Percentiles rank a stretch among this genome's conserved stretches.
Evolutionary conservation across 148 eudicot genomes (phyloP).

Genomic region (Diospyros kaki): DNA sequence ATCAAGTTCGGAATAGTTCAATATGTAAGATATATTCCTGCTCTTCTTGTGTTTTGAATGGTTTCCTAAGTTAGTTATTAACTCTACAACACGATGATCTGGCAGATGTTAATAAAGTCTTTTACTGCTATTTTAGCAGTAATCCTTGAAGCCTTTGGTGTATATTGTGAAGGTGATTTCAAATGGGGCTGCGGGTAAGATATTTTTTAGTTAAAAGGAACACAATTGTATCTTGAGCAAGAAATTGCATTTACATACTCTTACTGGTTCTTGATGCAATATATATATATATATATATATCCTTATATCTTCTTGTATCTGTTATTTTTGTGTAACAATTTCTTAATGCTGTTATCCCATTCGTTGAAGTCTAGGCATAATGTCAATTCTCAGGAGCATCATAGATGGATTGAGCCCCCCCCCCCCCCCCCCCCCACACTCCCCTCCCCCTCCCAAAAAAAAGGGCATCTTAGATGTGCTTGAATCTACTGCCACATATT

Average conservation of each 20-base stretch:
- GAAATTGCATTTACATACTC: not conserved
- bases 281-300: too few relatives aligned
- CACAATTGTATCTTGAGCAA: not conserved
- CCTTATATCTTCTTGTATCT: too few relatives aligned
- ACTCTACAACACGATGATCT: conserved; percentile 8
- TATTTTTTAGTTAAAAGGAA: not conserved
- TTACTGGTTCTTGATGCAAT: too few relatives aligned
- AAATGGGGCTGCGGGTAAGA: conserved; percentile 86
- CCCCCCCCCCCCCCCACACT: too few relatives aligned
- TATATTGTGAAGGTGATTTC: conserved; percentile 98
- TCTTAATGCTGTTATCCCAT: too few relatives aligned
- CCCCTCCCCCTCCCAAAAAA: too few relatives aligned
- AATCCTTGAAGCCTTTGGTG: conserved; percentile 80
- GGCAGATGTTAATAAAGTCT: conserved; percentile 96
- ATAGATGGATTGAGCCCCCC: too few relatives aligned
- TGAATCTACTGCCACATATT: too few relatives aligned
- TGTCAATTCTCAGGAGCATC: too few relatives aligned
- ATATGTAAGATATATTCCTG: conserved; percentile 64
- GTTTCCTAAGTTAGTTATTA: conserved; percentile 7
- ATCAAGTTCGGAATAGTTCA: conserved; percentile 96
- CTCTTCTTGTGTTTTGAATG: conserved; percentile 12
- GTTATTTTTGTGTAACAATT: too few relatives aligned
- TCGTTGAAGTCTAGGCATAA: too few relatives aligned
- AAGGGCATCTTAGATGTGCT: too few relatives aligned
- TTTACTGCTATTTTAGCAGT: conserved; percentile 81